Evolutionary conservation across 2,329 filamentous ascomycete genomes (phyloP).

Genomic region (Colletotrichum chrysophilum): DNA sequence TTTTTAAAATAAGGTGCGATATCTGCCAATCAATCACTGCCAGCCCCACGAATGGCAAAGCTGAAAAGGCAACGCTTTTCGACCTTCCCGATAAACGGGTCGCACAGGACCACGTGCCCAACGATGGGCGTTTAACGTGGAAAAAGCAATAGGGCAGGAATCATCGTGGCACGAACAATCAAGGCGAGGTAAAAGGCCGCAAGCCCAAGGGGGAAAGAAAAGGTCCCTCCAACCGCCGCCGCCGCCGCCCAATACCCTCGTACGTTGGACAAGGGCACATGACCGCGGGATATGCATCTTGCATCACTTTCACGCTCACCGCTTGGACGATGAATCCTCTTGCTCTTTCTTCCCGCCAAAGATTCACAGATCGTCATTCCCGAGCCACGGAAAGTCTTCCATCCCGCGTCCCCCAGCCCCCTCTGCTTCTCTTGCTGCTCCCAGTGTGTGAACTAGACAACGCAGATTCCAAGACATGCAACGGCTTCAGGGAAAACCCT

Average conservation of each 20-base stretch:
- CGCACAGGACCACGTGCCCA: constrained; percentile 10
- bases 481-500: neutral
- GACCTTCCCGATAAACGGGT: neutral
- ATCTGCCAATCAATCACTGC: neutral
- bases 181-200: neutral
- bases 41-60: neutral
- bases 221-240: neutral
- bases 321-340: neutral
- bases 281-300: constrained; percentile 1
- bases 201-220: neutral
- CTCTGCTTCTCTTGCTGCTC: neutral
- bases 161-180: constrained; percentile 12
- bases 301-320: constrained; percentile 15
- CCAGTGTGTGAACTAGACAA: neutral
- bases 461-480: neutral
- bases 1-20: neutral
- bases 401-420: neutral
- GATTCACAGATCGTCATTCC: neutral
- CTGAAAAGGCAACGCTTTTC: too few species aligned
- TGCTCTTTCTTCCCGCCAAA: neutral
- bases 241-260: neutral
- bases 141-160: neutral
- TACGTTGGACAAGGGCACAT: constrained; percentile 17
- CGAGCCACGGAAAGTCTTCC: neutral
- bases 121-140: neutral